Conservation (phyloP, 768 basidiomycete genomes). For the Coprinopsis cinerea region DNA sequence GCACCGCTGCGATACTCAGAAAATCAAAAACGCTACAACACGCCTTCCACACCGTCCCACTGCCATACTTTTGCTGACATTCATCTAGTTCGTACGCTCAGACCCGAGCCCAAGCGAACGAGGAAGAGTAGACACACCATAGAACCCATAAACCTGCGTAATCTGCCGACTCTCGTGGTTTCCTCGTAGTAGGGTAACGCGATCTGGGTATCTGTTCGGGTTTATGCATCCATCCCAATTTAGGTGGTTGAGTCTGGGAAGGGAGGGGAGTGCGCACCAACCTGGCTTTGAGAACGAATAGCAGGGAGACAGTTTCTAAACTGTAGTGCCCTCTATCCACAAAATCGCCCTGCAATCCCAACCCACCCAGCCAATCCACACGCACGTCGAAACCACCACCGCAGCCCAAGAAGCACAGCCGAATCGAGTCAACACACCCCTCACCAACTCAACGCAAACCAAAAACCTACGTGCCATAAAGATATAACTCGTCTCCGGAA, state of each 20-base stretch:
- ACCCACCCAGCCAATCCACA: slow-evolving; percentile 14
- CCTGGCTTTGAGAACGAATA: slow-evolving; percentile 88
- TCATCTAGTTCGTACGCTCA: slow-evolving; percentile 53
- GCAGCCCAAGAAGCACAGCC: too few relatives aligned
- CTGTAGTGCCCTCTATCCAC: slow-evolving; percentile 97
- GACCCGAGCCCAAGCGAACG: not conserved
- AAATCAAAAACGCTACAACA: slow-evolving; percentile 97
- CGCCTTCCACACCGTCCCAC: slow-evolving; percentile 92
- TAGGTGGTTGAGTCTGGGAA: not conserved
- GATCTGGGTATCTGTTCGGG: slow-evolving; percentile 75
- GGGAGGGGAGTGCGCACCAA: too few relatives aligned
- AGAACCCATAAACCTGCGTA: slow-evolving; percentile 98
- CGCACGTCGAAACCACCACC: too few relatives aligned
- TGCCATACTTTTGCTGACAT: slow-evolving; percentile 97
- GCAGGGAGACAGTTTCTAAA: slow-evolving; percentile 86
- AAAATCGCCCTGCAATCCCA: slow-evolving; percentile 76
- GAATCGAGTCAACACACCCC: too few relatives aligned
- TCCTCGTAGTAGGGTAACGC: slow-evolving; percentile 84
- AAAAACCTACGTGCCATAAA: slow-evolving; percentile 81
- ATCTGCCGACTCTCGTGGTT: slow-evolving; percentile 98
- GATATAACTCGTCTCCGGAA: slow-evolving; percentile 88
- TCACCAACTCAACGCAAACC: too few relatives aligned
- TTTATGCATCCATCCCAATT: slow-evolving; percentile 8
- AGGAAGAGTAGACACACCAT: slow-evolving; percentile 51
- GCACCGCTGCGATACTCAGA: slow-evolving; percentile 87